These are phyloP conservation scores for Phalaenopsis equestris DNA, from an alignment of 106 monocot genomes.

Conservation along the genomic window DNA sequence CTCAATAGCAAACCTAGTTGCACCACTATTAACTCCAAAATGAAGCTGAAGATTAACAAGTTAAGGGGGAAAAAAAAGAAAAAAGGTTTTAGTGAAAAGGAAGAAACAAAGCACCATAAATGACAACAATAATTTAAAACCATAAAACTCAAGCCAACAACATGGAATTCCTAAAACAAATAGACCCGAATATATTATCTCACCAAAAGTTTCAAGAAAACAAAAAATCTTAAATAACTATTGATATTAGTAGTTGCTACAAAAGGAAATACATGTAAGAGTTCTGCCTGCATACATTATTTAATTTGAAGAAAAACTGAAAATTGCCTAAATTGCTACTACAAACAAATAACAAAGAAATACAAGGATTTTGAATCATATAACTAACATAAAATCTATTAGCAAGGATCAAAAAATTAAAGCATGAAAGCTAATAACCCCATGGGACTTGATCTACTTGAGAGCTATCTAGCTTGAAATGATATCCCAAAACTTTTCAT, in stretches of 20 bases:
- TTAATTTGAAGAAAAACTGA: slow-evolving; percentile 1
- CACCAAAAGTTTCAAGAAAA: background rate
- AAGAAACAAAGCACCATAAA: background rate
- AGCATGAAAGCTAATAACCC: background rate
- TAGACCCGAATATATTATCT: background rate
- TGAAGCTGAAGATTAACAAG: slow-evolving; percentile 48
- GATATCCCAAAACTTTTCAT: background rate
- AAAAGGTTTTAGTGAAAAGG: background rate
- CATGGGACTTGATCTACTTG: background rate
- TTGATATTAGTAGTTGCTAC: background rate
- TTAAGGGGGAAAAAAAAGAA: background rate
- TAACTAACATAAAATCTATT: background rate
- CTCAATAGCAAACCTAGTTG: slow-evolving; percentile 81
- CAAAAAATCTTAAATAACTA: background rate
- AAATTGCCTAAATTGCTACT: background rate
- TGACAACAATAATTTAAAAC: background rate
- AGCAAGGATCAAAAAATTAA: background rate
- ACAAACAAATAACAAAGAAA: too few species aligned
- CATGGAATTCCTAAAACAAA: background rate
- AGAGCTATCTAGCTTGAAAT: background rate
- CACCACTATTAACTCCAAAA: slow-evolving; percentile 94
- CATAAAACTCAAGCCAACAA: background rate
- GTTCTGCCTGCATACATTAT: background rate
- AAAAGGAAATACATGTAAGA: background rate
- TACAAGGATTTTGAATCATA: background rate